Percentiles rank a stretch among this genome's conserved stretches.
phyloP scores from a whole-genome alignment of 148 eudicot species.

The Rhododendron mucronatum region DNA sequence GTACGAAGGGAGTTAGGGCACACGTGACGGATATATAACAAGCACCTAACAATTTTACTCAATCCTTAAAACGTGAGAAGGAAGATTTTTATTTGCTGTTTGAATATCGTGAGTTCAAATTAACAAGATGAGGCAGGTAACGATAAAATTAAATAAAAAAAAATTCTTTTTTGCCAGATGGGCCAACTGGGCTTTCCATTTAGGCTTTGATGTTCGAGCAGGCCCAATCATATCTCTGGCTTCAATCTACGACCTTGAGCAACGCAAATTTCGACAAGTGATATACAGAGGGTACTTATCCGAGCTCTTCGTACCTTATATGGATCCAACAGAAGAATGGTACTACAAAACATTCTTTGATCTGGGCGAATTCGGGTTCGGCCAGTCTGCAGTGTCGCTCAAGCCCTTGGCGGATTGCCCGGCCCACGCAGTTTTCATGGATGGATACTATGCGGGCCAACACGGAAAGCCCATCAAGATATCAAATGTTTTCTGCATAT shows the following conservation, averaged over 20 bases:
- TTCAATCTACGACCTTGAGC: not conserved
- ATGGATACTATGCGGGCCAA: conserved; percentile 21
- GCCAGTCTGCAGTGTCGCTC: not conserved
- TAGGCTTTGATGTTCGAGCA: not conserved
- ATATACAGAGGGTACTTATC: not conserved
- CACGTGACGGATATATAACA: no score
- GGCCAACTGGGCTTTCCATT: conserved; percentile 9
- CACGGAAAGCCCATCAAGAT: conserved; percentile 29
- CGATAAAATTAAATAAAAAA: no score
- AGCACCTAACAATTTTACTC: no score
- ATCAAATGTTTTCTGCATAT: conserved; percentile 32
- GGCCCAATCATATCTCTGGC: not conserved
- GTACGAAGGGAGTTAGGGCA: no score
- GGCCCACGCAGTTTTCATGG: conserved; percentile 28
- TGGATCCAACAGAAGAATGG: not conserved
- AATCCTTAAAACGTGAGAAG: no score
- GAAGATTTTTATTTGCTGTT: no score
- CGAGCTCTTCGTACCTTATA: not conserved
- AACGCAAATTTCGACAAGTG: not conserved
- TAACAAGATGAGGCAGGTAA: no score
- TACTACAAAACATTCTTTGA: not conserved
- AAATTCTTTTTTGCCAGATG: not conserved
- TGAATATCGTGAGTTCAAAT: not conserved
- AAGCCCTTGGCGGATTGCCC: conserved; percentile 32
- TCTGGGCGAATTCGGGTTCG: not conserved